Evolutionary conservation across 805 yeast genomes (phyloP).

Genomic region (Metschnikowia similis): DNA sequence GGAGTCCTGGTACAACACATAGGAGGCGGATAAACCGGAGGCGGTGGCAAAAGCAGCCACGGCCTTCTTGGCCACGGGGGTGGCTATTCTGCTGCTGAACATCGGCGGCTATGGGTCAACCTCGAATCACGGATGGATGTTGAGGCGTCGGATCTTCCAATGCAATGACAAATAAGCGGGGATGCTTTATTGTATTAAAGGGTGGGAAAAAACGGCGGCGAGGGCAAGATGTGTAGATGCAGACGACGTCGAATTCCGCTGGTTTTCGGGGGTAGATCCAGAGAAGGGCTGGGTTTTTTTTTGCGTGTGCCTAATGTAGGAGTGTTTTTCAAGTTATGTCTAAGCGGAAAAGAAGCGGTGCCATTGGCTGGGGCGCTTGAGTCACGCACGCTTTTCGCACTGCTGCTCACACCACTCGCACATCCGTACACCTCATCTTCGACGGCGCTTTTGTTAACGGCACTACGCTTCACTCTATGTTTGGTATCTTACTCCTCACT

Average conservation of each 20-base stretch:
- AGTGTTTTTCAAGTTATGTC: slow-evolving; percentile 7
- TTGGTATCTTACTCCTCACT: too few species aligned
- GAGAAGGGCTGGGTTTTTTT: slow-evolving; percentile 8
- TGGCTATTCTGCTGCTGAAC: slow-evolving; percentile 17
- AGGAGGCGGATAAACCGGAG: slow-evolving; percentile 77
- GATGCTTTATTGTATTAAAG: background rate
- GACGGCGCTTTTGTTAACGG: too few species aligned
- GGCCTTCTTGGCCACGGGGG: slow-evolving; percentile 40
- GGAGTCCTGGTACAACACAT: slow-evolving; percentile 76
- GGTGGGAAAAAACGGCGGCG: slow-evolving; percentile 4
- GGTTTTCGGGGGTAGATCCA: background rate
- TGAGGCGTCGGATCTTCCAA: slow-evolving; percentile 1
- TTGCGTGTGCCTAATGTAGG: slow-evolving; percentile 1
- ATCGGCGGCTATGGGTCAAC: slow-evolving; percentile 6
- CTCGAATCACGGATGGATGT: slow-evolving; percentile 1
- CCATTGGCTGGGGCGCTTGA: slow-evolving; percentile 18
- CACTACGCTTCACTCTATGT: too few species aligned
- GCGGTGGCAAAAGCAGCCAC: slow-evolving; percentile 64
- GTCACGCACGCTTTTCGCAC: slow-evolving; percentile 14
- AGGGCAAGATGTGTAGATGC: slow-evolving; percentile 1
- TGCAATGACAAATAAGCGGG: slow-evolving; percentile 2
- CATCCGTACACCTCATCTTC: background rate
- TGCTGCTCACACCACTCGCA: background rate
- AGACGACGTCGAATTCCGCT: background rate
- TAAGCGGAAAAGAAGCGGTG: slow-evolving; percentile 18